phyloP scores from a whole-genome alignment of 140 eudicot species.

The Bidens hawaiensis region DNA sequence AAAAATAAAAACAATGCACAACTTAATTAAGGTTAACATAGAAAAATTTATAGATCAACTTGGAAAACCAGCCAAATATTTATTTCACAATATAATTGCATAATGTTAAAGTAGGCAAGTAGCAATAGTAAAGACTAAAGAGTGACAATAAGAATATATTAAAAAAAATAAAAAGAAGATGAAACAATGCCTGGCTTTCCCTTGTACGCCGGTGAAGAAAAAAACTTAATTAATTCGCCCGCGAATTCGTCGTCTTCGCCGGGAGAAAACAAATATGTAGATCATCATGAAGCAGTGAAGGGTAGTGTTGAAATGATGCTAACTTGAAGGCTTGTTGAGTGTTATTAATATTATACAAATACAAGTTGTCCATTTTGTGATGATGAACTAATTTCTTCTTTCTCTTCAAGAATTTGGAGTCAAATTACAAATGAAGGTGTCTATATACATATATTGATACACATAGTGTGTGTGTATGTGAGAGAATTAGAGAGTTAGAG shows the following conservation, averaged over 20 bases:
- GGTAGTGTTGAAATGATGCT: conserved; percentile 2
- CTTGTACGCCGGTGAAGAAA: conserved; percentile 39
- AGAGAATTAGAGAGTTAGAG: too few relatives aligned
- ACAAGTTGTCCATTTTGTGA: conserved; percentile 12
- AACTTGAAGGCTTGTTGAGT: conserved; percentile 4
- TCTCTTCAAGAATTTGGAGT: conserved; percentile 15
- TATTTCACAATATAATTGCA: conserved; percentile 12
- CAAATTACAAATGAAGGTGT: conserved; percentile 16
- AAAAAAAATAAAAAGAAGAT: conserved; percentile 19
- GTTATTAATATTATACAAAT: conserved; percentile 1
- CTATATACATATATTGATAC: conserved; percentile 6
- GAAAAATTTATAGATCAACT: conserved; percentile 8
- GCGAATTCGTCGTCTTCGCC: conserved; percentile 35
- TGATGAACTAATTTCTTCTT: conserved; percentile 24
- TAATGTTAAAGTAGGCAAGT: conserved; percentile 15
- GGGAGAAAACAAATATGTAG: conserved; percentile 10
- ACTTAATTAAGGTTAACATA: background rate
- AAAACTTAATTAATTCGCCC: conserved; percentile 21
- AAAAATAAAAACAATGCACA: background rate
- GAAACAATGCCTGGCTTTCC: conserved; percentile 48
- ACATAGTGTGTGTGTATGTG: too few relatives aligned
- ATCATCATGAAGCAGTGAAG: conserved; percentile 22
- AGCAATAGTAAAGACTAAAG: conserved; percentile 6
- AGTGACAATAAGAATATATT: conserved; percentile 1
- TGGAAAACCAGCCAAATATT: conserved; percentile 38